phyloP scores from a whole-genome alignment of 139 green algal species.

The Astrephomene gubernaculifera region DNA sequence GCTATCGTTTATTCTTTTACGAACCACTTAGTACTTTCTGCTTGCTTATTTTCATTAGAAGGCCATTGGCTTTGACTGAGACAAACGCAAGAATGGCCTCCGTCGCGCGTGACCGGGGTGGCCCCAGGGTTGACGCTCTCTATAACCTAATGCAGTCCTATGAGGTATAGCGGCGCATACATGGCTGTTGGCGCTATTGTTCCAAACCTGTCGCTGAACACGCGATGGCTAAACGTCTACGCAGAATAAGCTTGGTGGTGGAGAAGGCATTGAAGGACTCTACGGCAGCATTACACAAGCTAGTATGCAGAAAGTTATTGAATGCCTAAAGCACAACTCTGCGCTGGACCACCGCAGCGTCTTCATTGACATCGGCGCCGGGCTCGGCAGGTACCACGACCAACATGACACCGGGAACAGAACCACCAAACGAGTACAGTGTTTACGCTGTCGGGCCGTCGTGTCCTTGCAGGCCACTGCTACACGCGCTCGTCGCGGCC shows the following conservation, averaged over 20 bases:
- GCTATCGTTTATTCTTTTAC: no score
- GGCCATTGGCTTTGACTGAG: no score
- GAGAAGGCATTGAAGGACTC: constrained; percentile 92
- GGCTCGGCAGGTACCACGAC: constrained; percentile 79
- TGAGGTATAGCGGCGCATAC: background rate
- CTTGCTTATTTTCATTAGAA: no score
- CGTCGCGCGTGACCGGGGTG: background rate
- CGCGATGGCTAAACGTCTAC: background rate
- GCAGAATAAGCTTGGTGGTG: constrained; percentile 89
- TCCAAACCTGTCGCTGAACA: background rate
- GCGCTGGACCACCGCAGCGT: constrained; percentile 67
- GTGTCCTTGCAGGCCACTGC: constrained; percentile 69
- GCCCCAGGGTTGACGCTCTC: constrained; percentile 10
- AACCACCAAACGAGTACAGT: no score
- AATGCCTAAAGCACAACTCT: constrained; percentile 72
- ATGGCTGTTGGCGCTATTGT: background rate
- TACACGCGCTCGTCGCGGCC: constrained; percentile 81
- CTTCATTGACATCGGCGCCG: constrained; percentile 90
- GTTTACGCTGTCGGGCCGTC: no score
- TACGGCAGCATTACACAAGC: constrained; percentile 88
- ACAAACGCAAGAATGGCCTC: background rate
- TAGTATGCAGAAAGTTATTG: constrained; percentile 83
- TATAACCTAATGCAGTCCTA: constrained; percentile 43
- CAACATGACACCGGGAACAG: no score
- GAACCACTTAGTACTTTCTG: no score